Conservation (phyloP, 2,329 filamentous ascomycete species). For the Alternaria panax region DNA sequence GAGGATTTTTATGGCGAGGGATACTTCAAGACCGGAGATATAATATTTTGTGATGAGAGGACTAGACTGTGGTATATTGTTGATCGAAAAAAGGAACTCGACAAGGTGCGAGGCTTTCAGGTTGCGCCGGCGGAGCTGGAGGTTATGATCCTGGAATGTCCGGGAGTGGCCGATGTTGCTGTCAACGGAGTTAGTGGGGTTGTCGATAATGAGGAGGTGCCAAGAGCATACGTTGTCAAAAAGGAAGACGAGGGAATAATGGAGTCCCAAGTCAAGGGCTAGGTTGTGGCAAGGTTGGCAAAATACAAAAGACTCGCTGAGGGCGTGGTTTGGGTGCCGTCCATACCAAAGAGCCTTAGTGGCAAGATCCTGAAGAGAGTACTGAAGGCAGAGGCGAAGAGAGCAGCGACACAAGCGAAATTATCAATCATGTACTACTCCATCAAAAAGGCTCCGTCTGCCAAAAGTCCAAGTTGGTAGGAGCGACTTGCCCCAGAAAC, state of each 20-base stretch:
- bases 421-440: neutral
- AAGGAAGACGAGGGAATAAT: neutral
- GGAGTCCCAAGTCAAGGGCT: neutral
- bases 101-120: conserved; percentile 49
- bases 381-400: neutral
- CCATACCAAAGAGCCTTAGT: neutral
- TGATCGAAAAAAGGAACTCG: conserved; percentile 63
- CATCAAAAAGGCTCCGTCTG: conserved; percentile 33
- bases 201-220: neutral
- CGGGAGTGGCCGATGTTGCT: conserved; percentile 48
- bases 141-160: conserved; percentile 45
- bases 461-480: conserved; percentile 43
- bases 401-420: neutral
- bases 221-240: neutral
- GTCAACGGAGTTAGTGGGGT: neutral
- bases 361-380: neutral
- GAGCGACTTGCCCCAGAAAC: conserved; percentile 39
- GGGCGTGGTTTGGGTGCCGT: neutral
- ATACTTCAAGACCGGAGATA: neutral
- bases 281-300: neutral
- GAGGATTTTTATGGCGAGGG: neutral
- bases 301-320: neutral
- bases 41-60: neutral
- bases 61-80: conserved; percentile 68
- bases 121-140: conserved; percentile 54